A percentile compares a stretch with the other conserved stretches of the same genome.
Conservation (phyloP, 1,284 basidiomycete species). For the Ceratobasidium sp. region DNA sequence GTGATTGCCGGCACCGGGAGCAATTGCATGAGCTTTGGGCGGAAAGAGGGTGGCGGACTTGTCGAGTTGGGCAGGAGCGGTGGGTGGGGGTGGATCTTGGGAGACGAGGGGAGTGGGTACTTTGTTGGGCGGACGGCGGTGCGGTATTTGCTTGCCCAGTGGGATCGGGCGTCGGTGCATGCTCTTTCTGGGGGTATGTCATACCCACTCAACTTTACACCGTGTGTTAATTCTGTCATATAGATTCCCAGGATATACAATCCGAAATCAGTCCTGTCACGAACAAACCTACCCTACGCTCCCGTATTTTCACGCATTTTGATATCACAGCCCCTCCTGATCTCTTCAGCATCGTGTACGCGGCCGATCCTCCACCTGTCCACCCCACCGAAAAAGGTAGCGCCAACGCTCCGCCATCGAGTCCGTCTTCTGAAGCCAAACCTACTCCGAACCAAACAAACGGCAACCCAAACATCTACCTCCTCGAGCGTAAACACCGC, state of each 20-base stretch:
- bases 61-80: slow-evolving; percentile 73
- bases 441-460: slow-evolving; percentile 31
- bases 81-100: slow-evolving; percentile 86
- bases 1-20: slow-evolving; percentile 81
- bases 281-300: slow-evolving; percentile 57
- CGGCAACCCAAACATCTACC: slow-evolving; percentile 57
- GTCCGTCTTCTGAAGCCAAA: slow-evolving; percentile 59
- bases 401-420: slow-evolving; percentile 61
- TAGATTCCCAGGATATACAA: slow-evolving; percentile 8
- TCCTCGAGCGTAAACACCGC: slow-evolving; percentile 73
- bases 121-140: slow-evolving; percentile 79
- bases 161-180: slow-evolving; percentile 66
- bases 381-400: slow-evolving; percentile 3
- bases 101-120: slow-evolving; percentile 84
- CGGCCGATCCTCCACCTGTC: slow-evolving; percentile 40
- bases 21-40: slow-evolving; percentile 72
- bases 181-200: not conserved
- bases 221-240: not conserved
- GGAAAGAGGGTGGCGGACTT: slow-evolving; percentile 56
- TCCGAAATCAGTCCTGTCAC: slow-evolving; percentile 52
- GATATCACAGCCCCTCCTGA: slow-evolving; percentile 61
- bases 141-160: slow-evolving; percentile 69
- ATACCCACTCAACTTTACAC: not conserved
- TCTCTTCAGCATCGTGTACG: slow-evolving; percentile 67
- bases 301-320: slow-evolving; percentile 53